These are phyloP conservation scores for Dictyostelium intermedium DNA, from an alignment of 78 protist genomes.

Conservation along the genomic window DNA sequence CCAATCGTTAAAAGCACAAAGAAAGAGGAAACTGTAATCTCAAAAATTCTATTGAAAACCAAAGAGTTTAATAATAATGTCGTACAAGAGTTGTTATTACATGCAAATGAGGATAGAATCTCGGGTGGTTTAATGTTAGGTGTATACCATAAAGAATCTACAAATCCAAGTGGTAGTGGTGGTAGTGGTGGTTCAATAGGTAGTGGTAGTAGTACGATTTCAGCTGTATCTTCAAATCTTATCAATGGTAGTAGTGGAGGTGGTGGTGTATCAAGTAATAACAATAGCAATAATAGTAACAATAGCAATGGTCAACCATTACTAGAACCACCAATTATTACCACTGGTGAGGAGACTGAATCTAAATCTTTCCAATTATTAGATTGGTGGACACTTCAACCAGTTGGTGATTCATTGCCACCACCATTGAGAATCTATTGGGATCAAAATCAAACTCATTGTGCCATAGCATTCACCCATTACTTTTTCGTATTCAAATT, in stretches of 20 bases:
- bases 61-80: constrained; percentile 6
- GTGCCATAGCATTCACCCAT: constrained; percentile 34
- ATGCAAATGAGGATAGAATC: constrained; percentile 51
- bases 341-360: constrained; percentile 58
- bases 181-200: background rate
- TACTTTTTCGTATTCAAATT: constrained; percentile 45
- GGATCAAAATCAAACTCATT: constrained; percentile 52
- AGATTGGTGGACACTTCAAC: constrained; percentile 75
- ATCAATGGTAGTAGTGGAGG: background rate
- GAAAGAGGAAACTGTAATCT: constrained; percentile 35
- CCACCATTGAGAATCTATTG: constrained; percentile 70
- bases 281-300: background rate
- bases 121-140: constrained; percentile 64
- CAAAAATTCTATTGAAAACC: constrained; percentile 46
- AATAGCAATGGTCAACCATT: background rate
- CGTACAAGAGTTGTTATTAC: constrained; percentile 25
- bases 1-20: background rate
- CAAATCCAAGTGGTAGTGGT: background rate
- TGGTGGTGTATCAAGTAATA: background rate
- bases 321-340: constrained; percentile 30
- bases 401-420: constrained; percentile 58
- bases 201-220: background rate
- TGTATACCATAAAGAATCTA: constrained; percentile 12
- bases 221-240: background rate
- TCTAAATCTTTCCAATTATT: constrained; percentile 42